Evolutionary conservation across 768 basidiomycete genomes (phyloP).

Genomic region (Saitozyma podzolica): DNA sequence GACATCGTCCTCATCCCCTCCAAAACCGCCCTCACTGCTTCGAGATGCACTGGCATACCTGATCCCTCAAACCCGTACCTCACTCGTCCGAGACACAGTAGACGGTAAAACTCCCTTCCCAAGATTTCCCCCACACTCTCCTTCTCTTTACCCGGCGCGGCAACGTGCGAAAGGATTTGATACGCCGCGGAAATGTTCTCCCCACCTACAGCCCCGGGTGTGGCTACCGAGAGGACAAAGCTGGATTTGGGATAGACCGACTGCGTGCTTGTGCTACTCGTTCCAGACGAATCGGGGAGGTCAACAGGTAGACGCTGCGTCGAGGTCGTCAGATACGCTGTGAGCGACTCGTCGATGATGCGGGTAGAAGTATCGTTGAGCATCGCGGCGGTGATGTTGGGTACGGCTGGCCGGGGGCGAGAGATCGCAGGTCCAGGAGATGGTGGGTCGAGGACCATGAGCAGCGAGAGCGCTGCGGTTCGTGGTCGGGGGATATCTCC

Average conservation of each 20-base stretch:
- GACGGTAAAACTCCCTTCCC: constrained; percentile 15
- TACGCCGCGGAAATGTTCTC: constrained; percentile 9
- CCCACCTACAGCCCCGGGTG: not conserved
- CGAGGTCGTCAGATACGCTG: constrained; percentile 1
- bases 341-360: constrained; percentile 29
- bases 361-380: constrained; percentile 24
- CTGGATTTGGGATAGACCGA: constrained; percentile 11
- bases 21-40: constrained; percentile 12
- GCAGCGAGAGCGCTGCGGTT: constrained; percentile 9
- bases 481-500: constrained; percentile 3
- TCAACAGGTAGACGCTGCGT: constrained; percentile 7
- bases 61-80: constrained; percentile 17
- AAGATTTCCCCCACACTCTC: constrained; percentile 15
- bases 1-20: constrained; percentile 5
- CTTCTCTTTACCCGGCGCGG: constrained; percentile 19
- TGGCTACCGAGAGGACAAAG: constrained; percentile 9
- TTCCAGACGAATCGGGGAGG: not conserved
- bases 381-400: constrained; percentile 17
- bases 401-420: not conserved
- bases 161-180: constrained; percentile 15
- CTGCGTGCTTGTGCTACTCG: not conserved
- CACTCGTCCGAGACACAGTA: constrained; percentile 19
- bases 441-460: constrained; percentile 5
- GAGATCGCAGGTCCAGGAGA: not conserved
- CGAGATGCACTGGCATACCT: constrained; percentile 19